Evolutionary conservation across 225 moss, liverwort and hornwort genomes (phyloP), one percentile per base, ranked within the genome.

Genomic region (Pseudoscleropodium purum): DNA sequence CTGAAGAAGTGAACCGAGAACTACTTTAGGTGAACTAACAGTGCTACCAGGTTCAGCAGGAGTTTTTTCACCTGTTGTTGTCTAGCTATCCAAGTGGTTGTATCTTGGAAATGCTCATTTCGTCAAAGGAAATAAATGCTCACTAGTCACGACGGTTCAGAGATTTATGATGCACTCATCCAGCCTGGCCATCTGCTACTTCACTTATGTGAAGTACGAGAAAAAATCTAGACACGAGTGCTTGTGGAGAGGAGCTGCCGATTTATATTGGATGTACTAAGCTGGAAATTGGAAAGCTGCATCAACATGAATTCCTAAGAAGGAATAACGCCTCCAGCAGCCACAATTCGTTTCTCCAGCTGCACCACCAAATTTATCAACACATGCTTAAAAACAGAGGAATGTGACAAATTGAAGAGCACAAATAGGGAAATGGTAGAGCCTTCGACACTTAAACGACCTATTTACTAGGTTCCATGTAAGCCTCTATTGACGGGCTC

Each of bases 261-360:
- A 39, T 83, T 37, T 9, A 70, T 65, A 70, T 73, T 65, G 82
- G 78, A 86, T 79, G 79, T 84, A 73, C 26, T 84, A 54, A 64
- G 41, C 69, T 62, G 76, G 31, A 51, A 57, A 43, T 30, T 33
- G 37, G 34, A 45, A 43, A 36, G n/a, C 60, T 49, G 70, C 67
- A 84, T 91, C 92, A 91, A 56, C 23, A 90, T 51, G 51, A 51
- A 51, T 59, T 93, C 92, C 52, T 87, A 26, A 20, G 70, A 85
- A 29, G 92, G 92, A 85, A 93, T 83, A 70, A 74, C 64, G 60
- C 94, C 94, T 39, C 94, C 94, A 59, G 83, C 87, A 85, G 91
- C 94, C 74, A 94, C 82, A 43, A 94, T 93, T 67, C 49, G 62
- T 75, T 94, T 93, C 92, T 94, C 93, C 90, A 94, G 83, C 94